Evolutionary conservation across 495 filamentous ascomycete genomes (phyloP), one percentile per base, ranked within the genome.

Genomic region (Aspergillus bridgeri): DNA sequence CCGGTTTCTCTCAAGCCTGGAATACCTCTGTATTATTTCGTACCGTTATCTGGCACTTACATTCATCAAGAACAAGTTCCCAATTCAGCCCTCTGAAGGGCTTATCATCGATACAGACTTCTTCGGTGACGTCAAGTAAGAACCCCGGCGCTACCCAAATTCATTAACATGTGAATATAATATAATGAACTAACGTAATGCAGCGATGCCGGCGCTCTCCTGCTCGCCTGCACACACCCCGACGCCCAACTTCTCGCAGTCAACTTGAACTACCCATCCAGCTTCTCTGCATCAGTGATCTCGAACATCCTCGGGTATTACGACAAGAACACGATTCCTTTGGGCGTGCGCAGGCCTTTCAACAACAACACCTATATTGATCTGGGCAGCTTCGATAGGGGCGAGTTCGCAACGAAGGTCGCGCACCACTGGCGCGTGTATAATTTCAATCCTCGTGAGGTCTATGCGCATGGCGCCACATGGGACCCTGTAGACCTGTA

Each of bases 231-330:
- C 15, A 53, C 49, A 2, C 17, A 48, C 22, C 18, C 23, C 2
- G 3, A 3, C 3, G 27, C 51, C 8, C n/a, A 74, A 52, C 64
- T 80, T 2, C 67, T 77, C 2, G 78, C 70, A 6, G 70, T 81
- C 25, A 74, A 70, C 46, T 21, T 80, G 58, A 79, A 79, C 50
- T 69, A 71, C 18, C 66, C 70, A 3, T 79, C 77, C 0, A 59
- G 62, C 0, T 79, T 71, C 57, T 73, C 75, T 6, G 75, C 73
- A 6, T 63, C 78, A 2, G 66, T 76, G 5, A 69, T 65, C 4
- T 78, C 70, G 8, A 73, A 66, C 2, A 68, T 80, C 43, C 59
- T 78, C 3, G 69, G 72, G 3, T 71, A 80, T 58, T 79, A 79
- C 38, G 70, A 71, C 6, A 67, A 67, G 18, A 54, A 53, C 0